phyloP scores from a whole-genome alignment of 2,329 filamentous ascomycete species.

The Aspergillus udagawae region DNA sequence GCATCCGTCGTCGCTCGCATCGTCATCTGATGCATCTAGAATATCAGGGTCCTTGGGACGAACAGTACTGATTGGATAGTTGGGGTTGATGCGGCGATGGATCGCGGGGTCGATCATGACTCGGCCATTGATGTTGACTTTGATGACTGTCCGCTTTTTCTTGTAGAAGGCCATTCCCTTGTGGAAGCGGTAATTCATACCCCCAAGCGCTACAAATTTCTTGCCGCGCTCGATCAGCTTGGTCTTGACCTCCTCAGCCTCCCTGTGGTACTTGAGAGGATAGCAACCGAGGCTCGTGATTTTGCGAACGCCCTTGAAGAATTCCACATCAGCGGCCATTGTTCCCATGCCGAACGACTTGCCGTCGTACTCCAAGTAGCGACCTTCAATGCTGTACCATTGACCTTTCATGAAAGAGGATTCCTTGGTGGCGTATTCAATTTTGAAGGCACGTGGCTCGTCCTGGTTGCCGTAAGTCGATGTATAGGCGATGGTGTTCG shows the following conservation, averaged over 20 bases:
- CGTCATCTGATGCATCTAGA: conserved; percentile 45
- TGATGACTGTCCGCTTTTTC: conserved; percentile 68
- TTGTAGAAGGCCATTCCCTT: conserved; percentile 83
- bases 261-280: conserved; percentile 74
- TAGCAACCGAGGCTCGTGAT: conserved; percentile 75
- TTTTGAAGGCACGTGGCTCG: conserved; percentile 76
- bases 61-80: conserved; percentile 73
- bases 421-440: conserved; percentile 71
- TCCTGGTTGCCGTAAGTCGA: conserved; percentile 72
- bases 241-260: conserved; percentile 60
- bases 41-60: conserved; percentile 67
- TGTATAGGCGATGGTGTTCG: conserved; percentile 73
- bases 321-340: conserved; percentile 63
- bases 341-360: conserved; percentile 76
- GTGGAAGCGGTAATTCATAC: conserved; percentile 77
- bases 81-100: conserved; percentile 79
- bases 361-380: conserved; percentile 82
- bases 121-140: conserved; percentile 80
- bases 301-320: conserved; percentile 76
- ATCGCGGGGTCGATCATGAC: conserved; percentile 84
- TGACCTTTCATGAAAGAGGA: conserved; percentile 65
- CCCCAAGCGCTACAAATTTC: conserved; percentile 75
- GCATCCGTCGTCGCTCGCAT: conserved; percentile 40
- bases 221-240: conserved; percentile 75
- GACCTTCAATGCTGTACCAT: conserved; percentile 70